Conservation (phyloP, 352 stramenopile genomes). For the Phytopythium helicoides region DNA sequence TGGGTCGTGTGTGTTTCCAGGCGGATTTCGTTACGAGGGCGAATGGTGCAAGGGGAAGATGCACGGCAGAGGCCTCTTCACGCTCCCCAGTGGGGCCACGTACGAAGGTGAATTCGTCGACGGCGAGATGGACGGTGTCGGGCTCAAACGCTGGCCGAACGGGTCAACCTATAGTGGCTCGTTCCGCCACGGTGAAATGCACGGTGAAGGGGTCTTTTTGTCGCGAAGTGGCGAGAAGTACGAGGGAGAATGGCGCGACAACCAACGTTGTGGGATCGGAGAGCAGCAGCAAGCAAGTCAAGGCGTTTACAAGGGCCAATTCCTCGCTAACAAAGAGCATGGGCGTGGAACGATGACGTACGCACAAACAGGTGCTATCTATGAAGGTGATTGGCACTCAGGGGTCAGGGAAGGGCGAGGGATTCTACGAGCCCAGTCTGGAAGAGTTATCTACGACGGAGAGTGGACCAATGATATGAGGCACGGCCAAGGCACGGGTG, state of each 20-base stretch:
- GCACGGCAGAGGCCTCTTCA: constrained; percentile 44
- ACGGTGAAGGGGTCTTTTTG: constrained; percentile 52
- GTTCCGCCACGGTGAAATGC: constrained; percentile 46
- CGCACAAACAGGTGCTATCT: constrained; percentile 13
- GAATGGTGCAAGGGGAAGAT: constrained; percentile 63
- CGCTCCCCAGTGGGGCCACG: constrained; percentile 19
- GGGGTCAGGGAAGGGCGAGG: constrained; percentile 23
- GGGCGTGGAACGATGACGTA: constrained; percentile 32
- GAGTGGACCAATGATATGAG: constrained; percentile 31
- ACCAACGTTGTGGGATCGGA: constrained; percentile 39
- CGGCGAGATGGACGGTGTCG: constrained; percentile 61
- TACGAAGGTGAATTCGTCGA: constrained; percentile 59
- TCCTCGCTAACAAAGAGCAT: constrained; percentile 37
- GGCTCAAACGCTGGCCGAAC: constrained; percentile 49
- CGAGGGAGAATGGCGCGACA: constrained; percentile 50
- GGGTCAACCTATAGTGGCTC: constrained; percentile 59
- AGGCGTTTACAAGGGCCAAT: constrained; percentile 42
- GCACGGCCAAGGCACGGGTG: constrained; percentile 25
- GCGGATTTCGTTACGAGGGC: constrained; percentile 57
- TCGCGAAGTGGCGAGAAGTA: constrained; percentile 42
- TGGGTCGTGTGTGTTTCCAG: constrained; percentile 45
- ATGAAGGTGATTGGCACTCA: constrained; percentile 42
- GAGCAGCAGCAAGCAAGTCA: constrained; percentile 28
- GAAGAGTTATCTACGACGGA: constrained; percentile 37
- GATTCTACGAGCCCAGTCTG: constrained; percentile 11